These are phyloP conservation scores for Aureobasidium sp. DNA, from an alignment of 2,329 filamentous ascomycete genomes.

Conservation along the genomic window DNA sequence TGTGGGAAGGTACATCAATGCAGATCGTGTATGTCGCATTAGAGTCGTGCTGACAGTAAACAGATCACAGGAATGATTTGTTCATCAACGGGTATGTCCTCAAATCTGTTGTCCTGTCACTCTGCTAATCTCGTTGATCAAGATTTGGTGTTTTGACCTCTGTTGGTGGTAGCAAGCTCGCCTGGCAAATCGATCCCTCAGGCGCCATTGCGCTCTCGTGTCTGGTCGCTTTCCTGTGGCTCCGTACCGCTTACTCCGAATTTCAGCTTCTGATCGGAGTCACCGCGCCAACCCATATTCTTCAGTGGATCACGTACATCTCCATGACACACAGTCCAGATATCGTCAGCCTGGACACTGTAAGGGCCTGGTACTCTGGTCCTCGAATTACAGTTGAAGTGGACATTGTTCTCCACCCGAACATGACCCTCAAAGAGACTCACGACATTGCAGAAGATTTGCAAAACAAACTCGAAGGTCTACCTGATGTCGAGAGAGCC, in stretches of 20 bases:
- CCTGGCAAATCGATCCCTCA: slow-evolving; percentile 91
- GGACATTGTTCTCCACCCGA: slow-evolving; percentile 85
- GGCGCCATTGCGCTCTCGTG: slow-evolving; percentile 79
- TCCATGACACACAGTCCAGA: slow-evolving; percentile 80
- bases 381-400: slow-evolving; percentile 89
- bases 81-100: slow-evolving; percentile 66
- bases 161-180: slow-evolving; percentile 78
- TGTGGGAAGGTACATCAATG: slow-evolving; percentile 58
- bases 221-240: slow-evolving; percentile 74
- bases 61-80: slow-evolving; percentile 91
- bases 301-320: slow-evolving; percentile 94
- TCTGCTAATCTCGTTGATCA: neutral
- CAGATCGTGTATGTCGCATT: too few relatives aligned
- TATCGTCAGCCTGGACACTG: slow-evolving; percentile 86
- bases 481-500: slow-evolving; percentile 86
- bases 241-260: slow-evolving; percentile 76
- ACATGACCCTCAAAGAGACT: slow-evolving; percentile 64
- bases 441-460: slow-evolving; percentile 92
- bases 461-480: slow-evolving; percentile 85
- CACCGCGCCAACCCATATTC: slow-evolving; percentile 72
- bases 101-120: too few relatives aligned
- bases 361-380: slow-evolving; percentile 86
- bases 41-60: neutral
- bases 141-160: slow-evolving; percentile 71
- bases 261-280: slow-evolving; percentile 89